These are phyloP conservation scores for grape (Vitis vinifera) DNA, from an alignment of 164 flowering plant species.

Conservation along the genomic window DNA sequence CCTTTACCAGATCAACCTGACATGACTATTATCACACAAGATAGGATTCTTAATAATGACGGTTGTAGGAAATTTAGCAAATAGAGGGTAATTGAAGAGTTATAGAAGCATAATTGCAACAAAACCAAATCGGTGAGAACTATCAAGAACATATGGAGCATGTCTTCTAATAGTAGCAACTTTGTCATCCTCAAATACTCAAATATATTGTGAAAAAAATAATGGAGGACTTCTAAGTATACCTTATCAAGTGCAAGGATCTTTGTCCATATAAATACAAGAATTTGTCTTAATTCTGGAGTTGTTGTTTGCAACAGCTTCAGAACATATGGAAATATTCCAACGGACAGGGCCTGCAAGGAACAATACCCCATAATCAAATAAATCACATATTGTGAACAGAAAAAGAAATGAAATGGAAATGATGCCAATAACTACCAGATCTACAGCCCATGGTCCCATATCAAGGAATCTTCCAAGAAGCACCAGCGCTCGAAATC, in stretches of 20 bases:
- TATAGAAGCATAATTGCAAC: not conserved
- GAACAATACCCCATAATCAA: not conserved
- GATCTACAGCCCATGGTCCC: constrained; percentile 99
- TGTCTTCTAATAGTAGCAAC: too few relatives aligned
- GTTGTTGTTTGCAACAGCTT: constrained; percentile 92
- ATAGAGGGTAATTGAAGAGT: not conserved
- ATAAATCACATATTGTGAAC: not conserved
- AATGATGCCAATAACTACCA: constrained; percentile 47
- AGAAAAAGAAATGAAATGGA: not conserved
- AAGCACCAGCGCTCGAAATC: constrained; percentile 90
- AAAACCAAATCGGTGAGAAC: not conserved
- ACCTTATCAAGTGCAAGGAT: constrained; percentile 99
- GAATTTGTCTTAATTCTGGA: constrained; percentile 86
- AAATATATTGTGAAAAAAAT: not conserved
- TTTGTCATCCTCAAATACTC: not conserved
- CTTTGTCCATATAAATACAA: constrained; percentile 98
- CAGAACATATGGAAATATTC: constrained; percentile 94
- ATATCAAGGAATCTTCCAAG: constrained; percentile 95
- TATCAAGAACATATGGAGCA: not conserved
- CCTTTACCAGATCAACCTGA: constrained; percentile 98
- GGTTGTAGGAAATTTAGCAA: not conserved
- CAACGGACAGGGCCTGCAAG: constrained; percentile 91
- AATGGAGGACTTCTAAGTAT: constrained; percentile 1
- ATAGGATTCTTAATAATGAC: constrained; percentile 2
- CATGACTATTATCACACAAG: constrained; percentile 66